These are phyloP conservation scores for Monosporascus cannonballus DNA, from an alignment of 2,329 filamentous ascomycete genomes.

Conservation along the genomic window DNA sequence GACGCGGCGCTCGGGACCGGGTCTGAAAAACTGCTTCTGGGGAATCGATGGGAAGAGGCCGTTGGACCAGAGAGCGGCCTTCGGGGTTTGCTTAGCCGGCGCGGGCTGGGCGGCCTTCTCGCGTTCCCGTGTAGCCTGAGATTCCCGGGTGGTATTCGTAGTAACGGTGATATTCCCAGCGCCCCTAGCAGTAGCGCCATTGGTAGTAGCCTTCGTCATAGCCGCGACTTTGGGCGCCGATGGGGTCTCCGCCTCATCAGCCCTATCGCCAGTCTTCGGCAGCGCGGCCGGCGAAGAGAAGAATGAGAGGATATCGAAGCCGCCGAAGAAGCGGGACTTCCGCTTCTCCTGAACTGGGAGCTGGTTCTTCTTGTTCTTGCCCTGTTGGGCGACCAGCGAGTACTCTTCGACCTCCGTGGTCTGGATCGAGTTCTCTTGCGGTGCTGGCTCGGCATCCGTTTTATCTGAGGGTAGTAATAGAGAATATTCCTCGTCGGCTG, in stretches of 20 bases:
- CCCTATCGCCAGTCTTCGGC: constrained; percentile 18
- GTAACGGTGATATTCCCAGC: too few relatives aligned
- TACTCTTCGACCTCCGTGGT: constrained; percentile 32
- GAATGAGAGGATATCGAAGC: constrained; percentile 46
- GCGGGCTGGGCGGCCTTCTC: constrained; percentile 8
- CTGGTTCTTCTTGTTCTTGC: constrained; percentile 16
- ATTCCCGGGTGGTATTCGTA: too few relatives aligned
- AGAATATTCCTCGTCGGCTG: neutral
- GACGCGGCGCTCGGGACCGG: constrained; percentile 24
- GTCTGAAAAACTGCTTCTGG: constrained; percentile 26
- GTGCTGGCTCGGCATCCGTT: neutral
- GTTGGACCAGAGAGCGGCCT: constrained; percentile 18
- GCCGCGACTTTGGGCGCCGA: neutral
- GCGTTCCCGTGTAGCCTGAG: constrained; percentile 2
- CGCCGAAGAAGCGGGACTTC: constrained; percentile 21
- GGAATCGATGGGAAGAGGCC: constrained; percentile 27
- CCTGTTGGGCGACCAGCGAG: constrained; percentile 34
- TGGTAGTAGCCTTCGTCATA: neutral
- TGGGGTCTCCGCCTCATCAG: too few relatives aligned
- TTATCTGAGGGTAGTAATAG: neutral
- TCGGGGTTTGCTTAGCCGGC: constrained; percentile 12
- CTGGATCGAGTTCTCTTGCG: constrained; percentile 1
- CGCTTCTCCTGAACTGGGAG: neutral
- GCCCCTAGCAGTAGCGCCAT: neutral
- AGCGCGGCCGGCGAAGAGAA: constrained; percentile 49